These are phyloP conservation scores for Tanacetum coccineum DNA, from an alignment of 129 eudicot genomes.

Conservation along the genomic window DNA sequence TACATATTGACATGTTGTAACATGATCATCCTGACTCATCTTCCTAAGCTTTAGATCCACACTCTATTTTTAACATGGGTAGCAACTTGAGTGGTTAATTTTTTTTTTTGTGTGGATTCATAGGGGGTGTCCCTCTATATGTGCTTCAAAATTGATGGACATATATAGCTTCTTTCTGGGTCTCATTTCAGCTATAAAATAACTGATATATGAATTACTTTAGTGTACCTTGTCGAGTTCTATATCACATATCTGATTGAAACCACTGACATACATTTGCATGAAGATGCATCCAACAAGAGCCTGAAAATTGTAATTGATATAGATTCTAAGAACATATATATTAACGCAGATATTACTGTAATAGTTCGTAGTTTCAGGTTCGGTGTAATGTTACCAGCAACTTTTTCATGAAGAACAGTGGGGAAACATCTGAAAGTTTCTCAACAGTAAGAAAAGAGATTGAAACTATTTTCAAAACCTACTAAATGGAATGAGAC, in stretches of 20 bases:
- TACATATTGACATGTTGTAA: too few species aligned
- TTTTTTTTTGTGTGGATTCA: too few species aligned
- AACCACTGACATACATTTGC: conserved; percentile 30
- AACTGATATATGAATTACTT: not conserved
- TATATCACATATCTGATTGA: conserved; percentile 29
- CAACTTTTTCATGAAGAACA: conserved; percentile 13
- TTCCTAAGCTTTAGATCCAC: too few species aligned
- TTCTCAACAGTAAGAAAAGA: conserved; percentile 22
- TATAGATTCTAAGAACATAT: not conserved
- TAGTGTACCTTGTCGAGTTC: conserved; percentile 24
- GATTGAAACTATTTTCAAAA: conserved; percentile 18
- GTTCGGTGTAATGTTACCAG: conserved; percentile 12
- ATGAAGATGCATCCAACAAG: conserved; percentile 29
- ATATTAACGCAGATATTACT: not conserved
- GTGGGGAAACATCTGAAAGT: conserved; percentile 17
- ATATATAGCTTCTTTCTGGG: too few species aligned
- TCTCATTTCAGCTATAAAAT: too few species aligned
- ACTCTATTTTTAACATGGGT: too few species aligned
- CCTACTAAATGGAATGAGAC: conserved; percentile 10
- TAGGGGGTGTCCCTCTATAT: too few species aligned
- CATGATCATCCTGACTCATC: too few species aligned
- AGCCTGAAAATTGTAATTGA: conserved; percentile 19
- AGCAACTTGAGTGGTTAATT: too few species aligned
- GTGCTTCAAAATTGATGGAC: too few species aligned
- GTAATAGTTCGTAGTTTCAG: not conserved